phyloP scores from a whole-genome alignment of 2,329 filamentous ascomycete species.

The Knufia petricola region DNA sequence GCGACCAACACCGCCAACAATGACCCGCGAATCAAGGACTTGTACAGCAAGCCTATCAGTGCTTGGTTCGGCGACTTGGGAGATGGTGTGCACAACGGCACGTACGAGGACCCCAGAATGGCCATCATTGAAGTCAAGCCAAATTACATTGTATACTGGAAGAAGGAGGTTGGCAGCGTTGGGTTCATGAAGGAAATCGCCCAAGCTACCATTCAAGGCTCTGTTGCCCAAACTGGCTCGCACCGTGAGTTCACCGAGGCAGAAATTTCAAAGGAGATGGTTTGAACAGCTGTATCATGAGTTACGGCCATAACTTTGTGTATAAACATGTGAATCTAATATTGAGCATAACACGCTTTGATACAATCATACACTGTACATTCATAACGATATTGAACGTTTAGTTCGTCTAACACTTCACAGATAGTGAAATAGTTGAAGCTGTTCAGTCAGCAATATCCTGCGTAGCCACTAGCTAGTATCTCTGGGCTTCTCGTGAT shows the following conservation, averaged over 20 bases:
- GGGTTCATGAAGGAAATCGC: conserved; percentile 34
- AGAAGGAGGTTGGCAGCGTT: conserved; percentile 27
- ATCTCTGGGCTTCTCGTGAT: too few species aligned
- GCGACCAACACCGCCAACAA: conserved; percentile 33
- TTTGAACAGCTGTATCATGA: not conserved
- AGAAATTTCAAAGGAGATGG: conserved; percentile 22
- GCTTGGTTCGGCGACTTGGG: conserved; percentile 45
- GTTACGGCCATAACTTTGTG: too few species aligned
- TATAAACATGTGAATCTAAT: too few species aligned
- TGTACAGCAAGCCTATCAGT: conserved; percentile 31
- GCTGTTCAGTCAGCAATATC: too few species aligned
- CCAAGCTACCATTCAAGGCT: conserved; percentile 29
- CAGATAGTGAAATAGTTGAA: too few species aligned
- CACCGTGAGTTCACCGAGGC: conserved; percentile 19
- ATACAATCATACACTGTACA: too few species aligned
- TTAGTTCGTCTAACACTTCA: too few species aligned
- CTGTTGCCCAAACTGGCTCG: conserved; percentile 32
- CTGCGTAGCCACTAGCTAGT: too few species aligned
- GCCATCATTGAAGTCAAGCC: conserved; percentile 34
- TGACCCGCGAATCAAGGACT: conserved; percentile 41
- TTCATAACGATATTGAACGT: too few species aligned
- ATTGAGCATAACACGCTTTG: too few species aligned
- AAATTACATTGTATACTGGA: conserved; percentile 32
- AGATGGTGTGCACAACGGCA: conserved; percentile 40
- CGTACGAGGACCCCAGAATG: conserved; percentile 40